A percentile compares a stretch with the other conserved stretches of the same genome.
Evolutionary conservation across 306 rosid species (phyloP).

Genomic region (Carpinus viminea): DNA sequence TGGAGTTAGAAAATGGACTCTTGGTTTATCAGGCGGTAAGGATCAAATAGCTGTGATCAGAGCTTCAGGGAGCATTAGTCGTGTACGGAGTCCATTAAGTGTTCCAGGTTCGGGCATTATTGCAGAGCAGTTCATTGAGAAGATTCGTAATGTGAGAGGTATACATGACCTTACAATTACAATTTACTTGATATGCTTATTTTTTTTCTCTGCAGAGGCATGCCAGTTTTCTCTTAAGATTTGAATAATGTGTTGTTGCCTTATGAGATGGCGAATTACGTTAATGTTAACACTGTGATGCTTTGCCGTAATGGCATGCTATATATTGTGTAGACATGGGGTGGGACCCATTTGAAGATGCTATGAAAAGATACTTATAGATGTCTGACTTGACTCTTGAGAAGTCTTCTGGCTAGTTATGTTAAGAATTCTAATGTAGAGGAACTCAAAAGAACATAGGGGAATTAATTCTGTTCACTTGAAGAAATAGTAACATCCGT

Average conservation of each 20-base stretch:
- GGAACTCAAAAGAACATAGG: background rate
- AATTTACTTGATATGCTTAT: conserved; percentile 15
- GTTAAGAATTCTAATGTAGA: background rate
- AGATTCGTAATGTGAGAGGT: conserved; percentile 89
- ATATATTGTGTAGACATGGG: background rate
- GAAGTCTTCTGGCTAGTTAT: background rate
- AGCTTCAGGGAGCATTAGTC: conserved; percentile 92
- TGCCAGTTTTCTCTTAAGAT: background rate
- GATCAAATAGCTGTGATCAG: conserved; percentile 85
- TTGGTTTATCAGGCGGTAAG: conserved; percentile 81
- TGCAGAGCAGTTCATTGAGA: conserved; percentile 87
- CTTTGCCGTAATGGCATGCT: background rate
- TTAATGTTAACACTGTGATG: background rate
- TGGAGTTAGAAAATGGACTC: conserved; percentile 70
- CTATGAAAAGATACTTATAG: background rate
- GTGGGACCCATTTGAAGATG: background rate
- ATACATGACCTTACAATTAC: conserved; percentile 28
- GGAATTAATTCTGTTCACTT: conserved; percentile 8
- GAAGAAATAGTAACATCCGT: conserved; percentile 2
- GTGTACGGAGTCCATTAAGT: conserved; percentile 56
- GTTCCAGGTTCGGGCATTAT: conserved; percentile 61
- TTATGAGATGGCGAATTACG: background rate
- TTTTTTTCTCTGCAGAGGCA: background rate
- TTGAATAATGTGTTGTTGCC: background rate
- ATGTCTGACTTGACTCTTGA: background rate